Base-by-base conservation (phyloP, 768 basidiomycete species). In the Kockovaella imperatae region DNA sequence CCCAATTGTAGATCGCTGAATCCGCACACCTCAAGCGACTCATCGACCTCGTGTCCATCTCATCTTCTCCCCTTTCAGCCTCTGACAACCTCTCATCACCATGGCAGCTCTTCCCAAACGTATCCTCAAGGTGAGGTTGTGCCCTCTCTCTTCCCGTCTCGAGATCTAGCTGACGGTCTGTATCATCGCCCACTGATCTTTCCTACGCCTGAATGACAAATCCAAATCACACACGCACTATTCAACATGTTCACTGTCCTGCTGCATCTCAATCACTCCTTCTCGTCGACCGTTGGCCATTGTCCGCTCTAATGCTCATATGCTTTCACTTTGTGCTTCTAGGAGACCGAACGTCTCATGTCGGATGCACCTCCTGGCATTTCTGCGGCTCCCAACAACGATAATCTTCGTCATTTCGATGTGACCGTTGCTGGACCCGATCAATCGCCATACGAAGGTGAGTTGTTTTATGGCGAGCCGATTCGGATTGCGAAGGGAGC, bases 341-440 rank as follows among this genome's bases (percentile, higher is more conserved):
- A 97, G 93, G 95, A 97, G 79, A 99, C 95, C 28, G 91, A 97
- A 72, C 80, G 95, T 26, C 83, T 99, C 14, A 83, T 93, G 36
- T 83, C 87, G 35, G 95, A 99, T 75, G 90, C 93, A 17, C 91
- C 91, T 2, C 95, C 95, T 18, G 95, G 95, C 43, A 97, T 99
- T 50, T 80, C 87, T n/a, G 95, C 95, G 17, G 72, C 77, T 4
- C 91, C 95, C 2, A 95, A 97, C 59, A 90, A 97, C 2, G 95
- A 99, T 67, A 99, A 99, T 73, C 75, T 99, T 49, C 79, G 95
- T 44, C 96, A 99, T 77, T 99, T 99, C 74, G 90, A 99, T 76
- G 95, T 99, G 42, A 85, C 87, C 35, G 93, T 99, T 59, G 78
- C 87, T 63, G 95, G 95, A 21, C 95, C 95, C 1, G 86, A 82